phyloP scores from a whole-genome alignment of 2,329 filamentous ascomycete genomes.

The Sclerotiophoma versabilis region DNA sequence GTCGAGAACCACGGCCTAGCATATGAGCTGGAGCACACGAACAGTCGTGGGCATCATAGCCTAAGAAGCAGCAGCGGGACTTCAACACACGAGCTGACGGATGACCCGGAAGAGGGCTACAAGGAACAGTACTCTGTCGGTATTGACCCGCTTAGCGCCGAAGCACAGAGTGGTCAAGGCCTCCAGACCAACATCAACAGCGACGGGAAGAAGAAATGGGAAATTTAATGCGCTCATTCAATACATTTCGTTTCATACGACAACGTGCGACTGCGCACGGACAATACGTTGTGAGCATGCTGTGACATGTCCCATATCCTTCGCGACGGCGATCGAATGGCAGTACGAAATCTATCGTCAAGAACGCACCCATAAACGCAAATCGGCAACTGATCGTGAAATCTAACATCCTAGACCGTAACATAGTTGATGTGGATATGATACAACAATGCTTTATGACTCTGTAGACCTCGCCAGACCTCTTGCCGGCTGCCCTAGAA shows the following conservation, averaged over 20 bases:
- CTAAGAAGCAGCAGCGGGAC: slow-evolving; percentile 34
- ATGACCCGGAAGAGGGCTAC: slow-evolving; percentile 15
- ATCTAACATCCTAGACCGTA: too few relatives aligned
- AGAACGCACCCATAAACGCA: too few relatives aligned
- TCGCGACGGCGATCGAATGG: too few relatives aligned
- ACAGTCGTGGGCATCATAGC: slow-evolving; percentile 21
- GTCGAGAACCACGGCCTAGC: slow-evolving; percentile 32
- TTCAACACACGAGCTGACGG: slow-evolving; percentile 31
- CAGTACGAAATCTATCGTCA: too few relatives aligned
- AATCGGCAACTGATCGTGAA: too few relatives aligned
- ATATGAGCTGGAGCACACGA: slow-evolving; percentile 38
- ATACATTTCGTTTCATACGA: neutral
- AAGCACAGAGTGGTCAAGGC: slow-evolving; percentile 13
- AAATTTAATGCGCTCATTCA: slow-evolving; percentile 15
- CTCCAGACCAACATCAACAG: slow-evolving; percentile 34
- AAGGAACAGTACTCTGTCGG: slow-evolving; percentile 35
- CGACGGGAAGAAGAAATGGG: slow-evolving; percentile 34
- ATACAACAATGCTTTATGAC: too few relatives aligned
- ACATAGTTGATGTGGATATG: too few relatives aligned
- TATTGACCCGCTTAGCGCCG: slow-evolving; percentile 32
- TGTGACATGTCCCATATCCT: too few relatives aligned
- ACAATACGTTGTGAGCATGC: too few relatives aligned
- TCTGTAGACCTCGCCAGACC: too few relatives aligned
- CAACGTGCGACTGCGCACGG: too few relatives aligned
- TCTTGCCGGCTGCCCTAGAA: too few relatives aligned